These are phyloP conservation scores for Huntiella moniliformis DNA, from an alignment of 2,329 filamentous ascomycete species.

Conservation along the genomic window DNA sequence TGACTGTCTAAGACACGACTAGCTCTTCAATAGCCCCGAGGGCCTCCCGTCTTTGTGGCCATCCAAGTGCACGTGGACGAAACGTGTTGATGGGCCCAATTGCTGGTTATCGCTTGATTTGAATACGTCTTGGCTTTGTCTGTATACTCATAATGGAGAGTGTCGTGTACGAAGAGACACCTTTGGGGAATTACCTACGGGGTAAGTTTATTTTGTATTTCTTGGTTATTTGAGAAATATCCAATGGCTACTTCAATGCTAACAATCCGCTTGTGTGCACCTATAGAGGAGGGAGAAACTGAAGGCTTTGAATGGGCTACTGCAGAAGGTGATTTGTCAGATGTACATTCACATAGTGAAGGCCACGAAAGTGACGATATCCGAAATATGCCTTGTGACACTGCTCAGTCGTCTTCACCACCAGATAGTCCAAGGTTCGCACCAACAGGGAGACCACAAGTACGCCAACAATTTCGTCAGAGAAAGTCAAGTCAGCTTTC, in stretches of 20 bases:
- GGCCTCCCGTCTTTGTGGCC: too few relatives aligned
- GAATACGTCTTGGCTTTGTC: too few relatives aligned
- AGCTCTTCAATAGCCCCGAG: too few relatives aligned
- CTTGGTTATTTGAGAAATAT: neutral
- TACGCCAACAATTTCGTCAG: slow-evolving; percentile 33
- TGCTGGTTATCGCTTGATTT: too few relatives aligned
- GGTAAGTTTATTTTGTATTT: slow-evolving; percentile 31
- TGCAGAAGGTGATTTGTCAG: slow-evolving; percentile 18
- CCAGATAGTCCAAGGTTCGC: slow-evolving; percentile 35
- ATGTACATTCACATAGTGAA: slow-evolving; percentile 15
- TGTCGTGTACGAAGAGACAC: slow-evolving; percentile 69
- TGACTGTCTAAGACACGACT: too few relatives aligned
- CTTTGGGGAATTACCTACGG: slow-evolving; percentile 76
- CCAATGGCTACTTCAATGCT: slow-evolving; percentile 10
- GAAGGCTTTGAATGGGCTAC: slow-evolving; percentile 29
- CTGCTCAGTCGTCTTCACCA: slow-evolving; percentile 24
- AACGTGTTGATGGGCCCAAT: too few relatives aligned
- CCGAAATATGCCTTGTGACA: slow-evolving; percentile 7
- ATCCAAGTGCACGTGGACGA: too few relatives aligned
- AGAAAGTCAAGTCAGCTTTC: slow-evolving; percentile 27
- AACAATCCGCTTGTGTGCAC: too few relatives aligned
- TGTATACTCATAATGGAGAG: slow-evolving; percentile 48
- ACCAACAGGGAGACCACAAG: slow-evolving; percentile 34
- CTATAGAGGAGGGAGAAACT: slow-evolving; percentile 31
- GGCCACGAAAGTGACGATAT: slow-evolving; percentile 17